phyloP scores from a whole-genome alignment of 495 filamentous ascomycete genomes.

The Neurospora sp. region DNA sequence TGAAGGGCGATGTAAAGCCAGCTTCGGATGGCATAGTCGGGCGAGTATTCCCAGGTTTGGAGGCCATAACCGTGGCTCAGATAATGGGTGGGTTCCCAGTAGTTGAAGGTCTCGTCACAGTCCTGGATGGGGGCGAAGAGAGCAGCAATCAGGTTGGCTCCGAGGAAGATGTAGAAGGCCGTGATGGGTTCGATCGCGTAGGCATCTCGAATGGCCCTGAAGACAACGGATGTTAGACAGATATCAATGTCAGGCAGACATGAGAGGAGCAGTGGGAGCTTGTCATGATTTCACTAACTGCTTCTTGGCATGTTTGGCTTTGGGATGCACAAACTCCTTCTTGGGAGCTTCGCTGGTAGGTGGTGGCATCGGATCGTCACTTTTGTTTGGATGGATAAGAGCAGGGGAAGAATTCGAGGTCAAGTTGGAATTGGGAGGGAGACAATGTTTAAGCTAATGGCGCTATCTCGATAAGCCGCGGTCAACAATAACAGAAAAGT shows the following conservation, averaged over 20 bases:
- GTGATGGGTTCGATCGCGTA: constrained; percentile 62
- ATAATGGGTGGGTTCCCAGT: constrained; percentile 97
- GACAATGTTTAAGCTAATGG: not conserved
- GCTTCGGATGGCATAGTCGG: constrained; percentile 87
- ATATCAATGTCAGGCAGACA: not conserved
- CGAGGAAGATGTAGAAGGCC: constrained; percentile 68
- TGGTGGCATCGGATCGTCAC: constrained; percentile 15
- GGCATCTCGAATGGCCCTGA: constrained; percentile 40
- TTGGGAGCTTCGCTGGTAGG: constrained; percentile 21
- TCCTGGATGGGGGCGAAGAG: constrained; percentile 86
- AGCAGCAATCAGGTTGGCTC: constrained; percentile 66
- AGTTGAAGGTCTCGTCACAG: constrained; percentile 98
- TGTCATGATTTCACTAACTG: constrained; percentile 20
- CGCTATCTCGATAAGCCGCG: not conserved
- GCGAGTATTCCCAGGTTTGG: constrained; percentile 99
- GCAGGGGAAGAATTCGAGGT: not conserved
- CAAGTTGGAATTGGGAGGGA: not conserved
- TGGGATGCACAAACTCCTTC: constrained; percentile 31
- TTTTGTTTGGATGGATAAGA: not conserved
- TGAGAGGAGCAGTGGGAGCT: not conserved
- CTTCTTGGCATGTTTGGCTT: constrained; percentile 36
- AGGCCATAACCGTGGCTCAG: constrained; percentile 85
- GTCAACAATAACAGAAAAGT: not conserved
- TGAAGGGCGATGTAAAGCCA: constrained; percentile 92
- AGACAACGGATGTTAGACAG: constrained; percentile 8